Conservation (phyloP, 768 basidiomycete genomes). For the Lentinus tigrinus region DNA sequence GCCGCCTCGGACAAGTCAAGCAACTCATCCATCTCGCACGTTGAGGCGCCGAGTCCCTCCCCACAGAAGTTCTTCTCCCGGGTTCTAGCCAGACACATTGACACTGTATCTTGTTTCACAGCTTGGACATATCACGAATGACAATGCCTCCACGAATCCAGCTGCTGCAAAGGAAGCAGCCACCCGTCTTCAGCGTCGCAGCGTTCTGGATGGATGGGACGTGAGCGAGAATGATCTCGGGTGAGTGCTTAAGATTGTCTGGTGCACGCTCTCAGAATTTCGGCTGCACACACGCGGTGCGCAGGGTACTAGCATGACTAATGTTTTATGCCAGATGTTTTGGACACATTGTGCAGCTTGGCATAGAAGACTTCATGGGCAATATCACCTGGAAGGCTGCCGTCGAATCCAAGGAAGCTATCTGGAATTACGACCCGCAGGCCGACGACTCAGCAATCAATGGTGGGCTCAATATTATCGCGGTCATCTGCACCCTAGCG, state of each 20-base stretch:
- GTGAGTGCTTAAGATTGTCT: constrained; percentile 12
- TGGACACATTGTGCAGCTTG: no score
- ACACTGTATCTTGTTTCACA: neutral
- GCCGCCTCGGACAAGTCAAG: constrained; percentile 33
- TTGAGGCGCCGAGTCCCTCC: constrained; percentile 53
- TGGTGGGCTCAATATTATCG: constrained; percentile 31
- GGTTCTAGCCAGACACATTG: no score
- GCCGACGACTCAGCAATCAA: constrained; percentile 25
- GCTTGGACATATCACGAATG: constrained; percentile 5
- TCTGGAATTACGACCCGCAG: constrained; percentile 36
- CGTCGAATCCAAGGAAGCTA: constrained; percentile 28
- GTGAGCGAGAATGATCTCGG: neutral
- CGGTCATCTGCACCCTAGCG: constrained; percentile 28
- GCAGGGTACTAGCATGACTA: no score
- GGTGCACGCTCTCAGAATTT: neutral
- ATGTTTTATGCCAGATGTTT: constrained; percentile 1
- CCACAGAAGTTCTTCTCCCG: no score
- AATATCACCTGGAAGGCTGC: constrained; percentile 30
- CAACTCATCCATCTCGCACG: constrained; percentile 16
- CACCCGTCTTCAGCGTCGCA: neutral
- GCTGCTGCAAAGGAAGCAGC: constrained; percentile 21
- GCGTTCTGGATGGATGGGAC: neutral
- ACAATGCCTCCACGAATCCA: constrained; percentile 25
- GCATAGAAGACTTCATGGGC: constrained; percentile 29
- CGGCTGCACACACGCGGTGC: no score